Evolutionary conservation across 2,329 filamentous ascomycete species (phyloP).

Genomic region (Aspergillus novofumigatus): DNA sequence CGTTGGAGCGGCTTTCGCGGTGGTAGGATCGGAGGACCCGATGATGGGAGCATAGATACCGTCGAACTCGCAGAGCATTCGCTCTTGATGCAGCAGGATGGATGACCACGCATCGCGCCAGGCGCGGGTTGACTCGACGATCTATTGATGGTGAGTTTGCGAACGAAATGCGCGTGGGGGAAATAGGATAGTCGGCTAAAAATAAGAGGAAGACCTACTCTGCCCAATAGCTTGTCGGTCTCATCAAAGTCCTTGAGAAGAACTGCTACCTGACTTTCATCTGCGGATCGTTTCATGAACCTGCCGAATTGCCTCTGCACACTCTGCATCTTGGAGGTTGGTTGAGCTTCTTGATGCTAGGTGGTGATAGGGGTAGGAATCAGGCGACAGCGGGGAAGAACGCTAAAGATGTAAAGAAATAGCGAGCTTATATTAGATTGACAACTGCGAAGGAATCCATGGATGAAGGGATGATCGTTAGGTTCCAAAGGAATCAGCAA

Average conservation of each 20-base stretch:
- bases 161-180: neutral
- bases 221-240: conserved; percentile 68
- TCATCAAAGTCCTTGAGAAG: conserved; percentile 77
- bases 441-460: neutral
- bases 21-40: conserved; percentile 57
- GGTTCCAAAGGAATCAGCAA: neutral
- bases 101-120: conserved; percentile 77
- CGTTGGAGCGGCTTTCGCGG: conserved; percentile 55
- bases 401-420: neutral
- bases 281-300: conserved; percentile 66
- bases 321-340: conserved; percentile 31
- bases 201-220: conserved; percentile 48
- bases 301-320: conserved; percentile 72
- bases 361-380: neutral
- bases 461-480: neutral
- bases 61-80: conserved; percentile 64
- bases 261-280: conserved; percentile 71
- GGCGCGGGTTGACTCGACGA: conserved; percentile 69
- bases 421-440: neutral
- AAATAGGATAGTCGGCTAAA: neutral
- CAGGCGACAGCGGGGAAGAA: neutral
- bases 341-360: neutral
- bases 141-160: conserved; percentile 44
- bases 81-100: conserved; percentile 65
- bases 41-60: conserved; percentile 72